Percentiles rank a stretch among this genome's conserved stretches.
These are phyloP conservation scores for Penicillium soppii DNA, from an alignment of 495 filamentous ascomycete genomes.

Conservation along the genomic window DNA sequence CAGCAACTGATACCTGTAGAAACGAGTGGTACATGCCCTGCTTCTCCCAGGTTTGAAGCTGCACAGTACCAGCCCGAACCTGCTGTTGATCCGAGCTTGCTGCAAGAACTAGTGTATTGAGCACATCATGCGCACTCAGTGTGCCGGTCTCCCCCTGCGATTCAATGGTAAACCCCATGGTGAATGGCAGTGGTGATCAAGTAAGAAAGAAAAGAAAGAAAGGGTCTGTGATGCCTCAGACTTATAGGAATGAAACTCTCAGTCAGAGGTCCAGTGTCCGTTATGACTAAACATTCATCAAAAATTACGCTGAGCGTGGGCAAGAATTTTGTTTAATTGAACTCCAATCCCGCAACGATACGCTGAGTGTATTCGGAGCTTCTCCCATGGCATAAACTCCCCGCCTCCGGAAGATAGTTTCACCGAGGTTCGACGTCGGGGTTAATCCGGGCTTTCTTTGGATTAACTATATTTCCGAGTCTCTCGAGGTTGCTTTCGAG, in stretches of 20 bases:
- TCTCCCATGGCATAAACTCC: neutral
- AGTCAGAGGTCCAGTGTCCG: neutral
- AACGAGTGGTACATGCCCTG: conserved; percentile 71
- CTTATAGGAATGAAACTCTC: neutral
- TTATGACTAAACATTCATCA: neutral
- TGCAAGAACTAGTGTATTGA: conserved; percentile 68
- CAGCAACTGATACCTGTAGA: conserved; percentile 59
- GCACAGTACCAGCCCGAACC: conserved; percentile 75
- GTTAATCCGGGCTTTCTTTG: no score
- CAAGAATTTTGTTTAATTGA: neutral
- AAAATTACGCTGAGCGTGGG: neutral
- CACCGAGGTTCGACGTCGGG: no score
- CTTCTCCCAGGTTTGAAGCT: conserved; percentile 84
- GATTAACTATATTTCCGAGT: neutral
- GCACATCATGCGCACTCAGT: conserved; percentile 65
- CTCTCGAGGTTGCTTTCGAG: neutral
- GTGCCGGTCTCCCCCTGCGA: conserved; percentile 61
- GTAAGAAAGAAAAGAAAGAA: conserved; percentile 4
- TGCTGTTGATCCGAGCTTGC: conserved; percentile 71
- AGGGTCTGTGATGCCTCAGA: neutral
- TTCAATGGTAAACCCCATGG: conserved; percentile 51
- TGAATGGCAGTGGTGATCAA: conserved; percentile 5
- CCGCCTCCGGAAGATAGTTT: no score
- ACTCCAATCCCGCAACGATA: no score
- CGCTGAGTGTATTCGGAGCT: neutral